These are phyloP conservation scores for Nakaseomyces uthaithaninus DNA, from an alignment of 1,139 yeast species.

Conservation along the genomic window DNA sequence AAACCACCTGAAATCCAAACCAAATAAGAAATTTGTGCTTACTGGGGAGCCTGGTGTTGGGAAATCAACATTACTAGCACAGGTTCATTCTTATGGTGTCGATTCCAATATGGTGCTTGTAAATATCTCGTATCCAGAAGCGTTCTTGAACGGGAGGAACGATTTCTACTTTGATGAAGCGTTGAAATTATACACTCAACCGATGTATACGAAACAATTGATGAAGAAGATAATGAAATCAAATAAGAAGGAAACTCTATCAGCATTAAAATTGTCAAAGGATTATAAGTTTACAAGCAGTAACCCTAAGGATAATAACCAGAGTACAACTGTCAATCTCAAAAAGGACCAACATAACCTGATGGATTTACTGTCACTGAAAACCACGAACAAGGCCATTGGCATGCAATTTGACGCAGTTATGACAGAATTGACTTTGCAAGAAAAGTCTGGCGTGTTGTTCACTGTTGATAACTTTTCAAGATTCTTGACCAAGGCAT, in stretches of 20 bases:
- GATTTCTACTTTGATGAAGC: slow-evolving; percentile 55
- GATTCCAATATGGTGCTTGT: slow-evolving; percentile 47
- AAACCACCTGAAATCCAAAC: slow-evolving; percentile 25
- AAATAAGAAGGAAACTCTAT: slow-evolving; percentile 43
- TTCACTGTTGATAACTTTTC: slow-evolving; percentile 73
- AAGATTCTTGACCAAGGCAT: slow-evolving; percentile 47
- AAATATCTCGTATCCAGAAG: slow-evolving; percentile 57
- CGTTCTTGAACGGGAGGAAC: slow-evolving; percentile 59
- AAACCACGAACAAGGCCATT: slow-evolving; percentile 33
- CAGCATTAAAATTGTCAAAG: slow-evolving; percentile 43
- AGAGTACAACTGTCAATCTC: slow-evolving; percentile 15
- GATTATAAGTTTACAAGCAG: slow-evolving; percentile 35
- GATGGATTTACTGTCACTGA: slow-evolving; percentile 36
- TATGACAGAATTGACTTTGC: slow-evolving; percentile 44
- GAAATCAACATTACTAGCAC: slow-evolving; percentile 66
- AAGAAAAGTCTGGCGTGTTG: slow-evolving; percentile 45
- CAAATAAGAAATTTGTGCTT: slow-evolving; percentile 46
- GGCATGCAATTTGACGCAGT: slow-evolving; percentile 45
- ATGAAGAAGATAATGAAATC: slow-evolving; percentile 49
- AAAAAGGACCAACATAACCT: slow-evolving; percentile 40
- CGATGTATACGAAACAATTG: slow-evolving; percentile 64
- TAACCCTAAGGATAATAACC: slow-evolving; percentile 21
- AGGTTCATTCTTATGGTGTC: slow-evolving; percentile 55
- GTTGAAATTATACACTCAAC: slow-evolving; percentile 57
- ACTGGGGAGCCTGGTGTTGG: slow-evolving; percentile 76